Evolutionary conservation across 306 rosid genomes (phyloP), one percentile per base, ranked within the genome.

Genomic region (Sesbania bispinosa): DNA sequence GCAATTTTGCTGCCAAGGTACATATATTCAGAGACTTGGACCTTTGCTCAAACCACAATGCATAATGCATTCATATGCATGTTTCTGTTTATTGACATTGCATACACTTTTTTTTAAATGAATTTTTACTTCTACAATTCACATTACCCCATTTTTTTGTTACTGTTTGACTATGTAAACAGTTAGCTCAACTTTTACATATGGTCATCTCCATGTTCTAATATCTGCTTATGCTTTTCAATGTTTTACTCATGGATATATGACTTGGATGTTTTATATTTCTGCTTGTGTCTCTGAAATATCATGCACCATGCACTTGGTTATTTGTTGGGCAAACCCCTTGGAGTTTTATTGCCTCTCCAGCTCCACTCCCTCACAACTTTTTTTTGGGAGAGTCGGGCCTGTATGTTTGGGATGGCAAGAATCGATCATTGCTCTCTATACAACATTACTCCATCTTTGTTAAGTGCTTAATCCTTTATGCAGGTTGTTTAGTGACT

Each of bases 1-100:
- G 98, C 62, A 86, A 82, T 71, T 90, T 94, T 75, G 98, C 98
- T 50, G 98, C 95, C 78, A 94, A 94, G 98, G 98, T 94, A 80
- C n/a, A n/a, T n/a, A n/a, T n/a, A n/a, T n/a, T n/a, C n/a, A n/a
- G n/a, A n/a, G n/a, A n/a, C n/a, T n/a, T n/a, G n/a, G n/a, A n/a
- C n/a, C n/a, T n/a, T n/a, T n/a, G n/a, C n/a, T n/a, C n/a, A n/a
- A n/a, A n/a, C n/a, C n/a, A n/a, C n/a, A n/a, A n/a, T n/a, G n/a
- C n/a, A n/a, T n/a, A n/a, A n/a, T n/a, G n/a, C n/a, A n/a, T n/a
- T n/a, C n/a, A n/a, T n/a, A n/a, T n/a, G n/a, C n/a, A n/a, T n/a
- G n/a, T n/a, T 73, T 73, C 27, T 27, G 15, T 47, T 24, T 73
- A 51, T 58, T 73, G 52, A 5, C 79, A 59, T 59, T 59, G n/a